phyloP scores from a whole-genome alignment of 768 basidiomycete genomes.

The Amanita subjunquillea region DNA sequence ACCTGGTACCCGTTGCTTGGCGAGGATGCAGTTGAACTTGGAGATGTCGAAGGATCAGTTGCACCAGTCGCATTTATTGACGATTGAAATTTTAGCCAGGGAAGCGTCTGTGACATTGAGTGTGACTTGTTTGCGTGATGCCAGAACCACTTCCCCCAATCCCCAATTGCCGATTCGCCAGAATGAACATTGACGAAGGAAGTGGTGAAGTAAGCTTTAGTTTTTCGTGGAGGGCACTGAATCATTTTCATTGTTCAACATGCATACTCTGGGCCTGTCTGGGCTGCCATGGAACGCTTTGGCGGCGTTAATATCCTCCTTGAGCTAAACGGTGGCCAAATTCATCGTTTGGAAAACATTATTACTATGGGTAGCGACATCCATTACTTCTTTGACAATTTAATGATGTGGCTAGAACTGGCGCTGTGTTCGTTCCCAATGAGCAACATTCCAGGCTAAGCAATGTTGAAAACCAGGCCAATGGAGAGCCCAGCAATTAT shows the following conservation, averaged over 20 bases:
- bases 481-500: not conserved
- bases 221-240: not conserved
- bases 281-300: not conserved
- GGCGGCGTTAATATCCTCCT: slow-evolving; percentile 2
- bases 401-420: not conserved
- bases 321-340: slow-evolving; percentile 16
- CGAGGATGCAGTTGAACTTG: no score
- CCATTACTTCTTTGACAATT: slow-evolving; percentile 15
- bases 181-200: not conserved
- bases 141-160: not conserved
- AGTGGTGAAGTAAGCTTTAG: not conserved
- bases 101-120: no score
- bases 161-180: not conserved
- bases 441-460: not conserved
- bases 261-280: not conserved
- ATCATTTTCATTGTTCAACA: not conserved
- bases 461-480: not conserved
- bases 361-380: slow-evolving; percentile 16
- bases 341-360: slow-evolving; percentile 21
- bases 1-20: no score
- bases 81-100: no score
- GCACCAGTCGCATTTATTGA: no score
- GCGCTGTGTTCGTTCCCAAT: not conserved
- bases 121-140: no score
- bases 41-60: no score